phyloP scores from a whole-genome alignment of 176 grass and related monocot species.

The Zoysia pacifica region DNA sequence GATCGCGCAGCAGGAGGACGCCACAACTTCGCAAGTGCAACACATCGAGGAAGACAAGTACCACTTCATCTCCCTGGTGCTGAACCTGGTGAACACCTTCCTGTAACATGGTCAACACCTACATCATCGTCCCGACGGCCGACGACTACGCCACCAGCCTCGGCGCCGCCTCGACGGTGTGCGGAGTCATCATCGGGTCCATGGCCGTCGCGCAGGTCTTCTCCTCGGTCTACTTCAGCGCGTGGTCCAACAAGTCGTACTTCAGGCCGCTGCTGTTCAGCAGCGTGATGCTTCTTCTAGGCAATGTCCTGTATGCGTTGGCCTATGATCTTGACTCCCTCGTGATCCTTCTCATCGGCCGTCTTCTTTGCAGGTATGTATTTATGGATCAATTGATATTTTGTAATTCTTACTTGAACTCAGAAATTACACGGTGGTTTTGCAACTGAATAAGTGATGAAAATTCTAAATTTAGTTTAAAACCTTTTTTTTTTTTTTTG shows the following conservation, averaged over 20 bases:
- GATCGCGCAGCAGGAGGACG: constrained; percentile 43
- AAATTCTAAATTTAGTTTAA: background rate
- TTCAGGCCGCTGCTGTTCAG: constrained; percentile 62
- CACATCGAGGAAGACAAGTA: constrained; percentile 38
- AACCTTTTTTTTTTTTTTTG: background rate
- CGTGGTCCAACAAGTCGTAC: constrained; percentile 58
- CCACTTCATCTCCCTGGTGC: constrained; percentile 55
- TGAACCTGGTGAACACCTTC: constrained; percentile 55
- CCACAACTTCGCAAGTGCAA: constrained; percentile 8
- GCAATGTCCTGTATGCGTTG: constrained; percentile 55
- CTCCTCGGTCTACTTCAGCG: constrained; percentile 61
- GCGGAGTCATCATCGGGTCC: constrained; percentile 56
- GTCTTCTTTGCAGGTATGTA: constrained; percentile 54
- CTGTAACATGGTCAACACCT: constrained; percentile 69
- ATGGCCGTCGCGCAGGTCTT: constrained; percentile 57
- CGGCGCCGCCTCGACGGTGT: constrained; percentile 52
- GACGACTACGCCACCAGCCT: constrained; percentile 55
- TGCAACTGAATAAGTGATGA: background rate
- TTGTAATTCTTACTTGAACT: background rate
- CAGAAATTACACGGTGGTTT: background rate
- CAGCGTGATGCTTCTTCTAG: constrained; percentile 47
- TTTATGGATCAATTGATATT: background rate
- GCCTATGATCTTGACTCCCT: constrained; percentile 54
- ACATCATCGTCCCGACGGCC: constrained; percentile 61
- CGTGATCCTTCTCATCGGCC: constrained; percentile 43